Conservation (phyloP, 148 eudicot species). For the Fagopyrum homotropicum region DNA sequence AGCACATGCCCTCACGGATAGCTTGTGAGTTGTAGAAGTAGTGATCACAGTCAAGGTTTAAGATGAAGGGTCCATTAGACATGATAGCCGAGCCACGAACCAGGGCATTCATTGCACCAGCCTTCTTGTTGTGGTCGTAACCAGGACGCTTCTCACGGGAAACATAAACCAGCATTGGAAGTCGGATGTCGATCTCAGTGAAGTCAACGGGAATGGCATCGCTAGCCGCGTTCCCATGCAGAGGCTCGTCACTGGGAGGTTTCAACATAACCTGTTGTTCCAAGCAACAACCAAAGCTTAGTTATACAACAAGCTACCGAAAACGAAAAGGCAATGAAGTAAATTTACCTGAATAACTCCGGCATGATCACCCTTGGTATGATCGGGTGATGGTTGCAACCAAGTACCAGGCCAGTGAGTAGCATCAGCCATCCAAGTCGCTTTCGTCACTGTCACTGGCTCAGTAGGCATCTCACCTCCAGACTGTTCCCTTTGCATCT, state of each 20-base stretch:
- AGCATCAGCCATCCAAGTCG: constrained; percentile 96
- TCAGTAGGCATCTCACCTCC: constrained; percentile 47
- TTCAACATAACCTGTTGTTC: constrained; percentile 78
- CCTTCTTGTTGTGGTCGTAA: constrained; percentile 18
- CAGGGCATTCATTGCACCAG: constrained; percentile 16
- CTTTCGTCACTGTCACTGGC: constrained; percentile 53
- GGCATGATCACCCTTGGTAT: constrained; percentile 85
- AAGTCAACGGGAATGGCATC: constrained; percentile 17
- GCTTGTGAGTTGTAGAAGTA: constrained; percentile 14
- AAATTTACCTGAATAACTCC: constrained; percentile 80
- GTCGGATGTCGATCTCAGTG: constrained; percentile 15
- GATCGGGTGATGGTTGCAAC: constrained; percentile 56
- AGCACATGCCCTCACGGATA: constrained; percentile 15
- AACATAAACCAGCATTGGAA: constrained; percentile 13
- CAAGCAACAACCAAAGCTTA: neutral
- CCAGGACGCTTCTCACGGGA: constrained; percentile 16
- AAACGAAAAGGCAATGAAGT: neutral
- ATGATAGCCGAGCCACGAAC: constrained; percentile 16
- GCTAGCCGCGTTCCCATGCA: constrained; percentile 33
- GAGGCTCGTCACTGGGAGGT: constrained; percentile 87
- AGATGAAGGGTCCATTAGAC: constrained; percentile 16
- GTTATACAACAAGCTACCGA: neutral
- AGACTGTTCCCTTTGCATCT: constrained; percentile 58
- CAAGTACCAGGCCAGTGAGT: constrained; percentile 98
- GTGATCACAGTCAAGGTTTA: constrained; percentile 13